Conservation (phyloP, 306 rosid species). For the Pterocarpus santalinus region DNA sequence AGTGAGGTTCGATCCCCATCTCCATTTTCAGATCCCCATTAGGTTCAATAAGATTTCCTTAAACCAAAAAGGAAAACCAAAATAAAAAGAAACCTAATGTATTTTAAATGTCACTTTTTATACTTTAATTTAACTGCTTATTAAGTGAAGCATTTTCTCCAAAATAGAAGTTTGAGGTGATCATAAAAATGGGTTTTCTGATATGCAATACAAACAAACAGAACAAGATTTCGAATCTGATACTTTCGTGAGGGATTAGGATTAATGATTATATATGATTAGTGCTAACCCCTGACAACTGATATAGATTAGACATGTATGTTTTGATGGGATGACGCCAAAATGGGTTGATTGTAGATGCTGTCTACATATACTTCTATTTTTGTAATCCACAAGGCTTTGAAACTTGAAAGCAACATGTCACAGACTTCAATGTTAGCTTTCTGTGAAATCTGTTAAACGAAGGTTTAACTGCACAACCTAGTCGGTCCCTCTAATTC, state of each 20-base stretch:
- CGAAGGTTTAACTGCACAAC: too few species aligned
- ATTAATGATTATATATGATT: not conserved
- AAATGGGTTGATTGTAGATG: not conserved
- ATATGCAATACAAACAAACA: not conserved
- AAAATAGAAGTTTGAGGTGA: too few species aligned
- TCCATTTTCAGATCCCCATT: too few species aligned
- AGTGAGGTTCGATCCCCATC: too few species aligned
- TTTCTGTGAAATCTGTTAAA: not conserved
- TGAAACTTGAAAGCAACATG: constrained; percentile 22
- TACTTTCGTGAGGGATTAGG: not conserved
- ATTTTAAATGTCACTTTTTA: too few species aligned
- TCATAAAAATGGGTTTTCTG: too few species aligned
- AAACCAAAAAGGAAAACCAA: too few species aligned
- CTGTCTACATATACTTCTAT: not conserved
- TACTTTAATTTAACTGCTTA: too few species aligned
- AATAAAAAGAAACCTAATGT: too few species aligned
- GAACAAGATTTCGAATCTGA: not conserved
- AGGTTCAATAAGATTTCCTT: too few species aligned
- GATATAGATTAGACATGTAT: not conserved
- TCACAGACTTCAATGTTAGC: constrained; percentile 10
- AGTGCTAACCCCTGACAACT: not conserved
- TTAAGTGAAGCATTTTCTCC: too few species aligned
- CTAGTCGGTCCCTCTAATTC: not conserved
- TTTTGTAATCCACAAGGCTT: not conserved
- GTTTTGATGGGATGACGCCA: not conserved